Base-by-base conservation (phyloP, 768 basidiomycete species). In the Roridomyces roridus region DNA sequence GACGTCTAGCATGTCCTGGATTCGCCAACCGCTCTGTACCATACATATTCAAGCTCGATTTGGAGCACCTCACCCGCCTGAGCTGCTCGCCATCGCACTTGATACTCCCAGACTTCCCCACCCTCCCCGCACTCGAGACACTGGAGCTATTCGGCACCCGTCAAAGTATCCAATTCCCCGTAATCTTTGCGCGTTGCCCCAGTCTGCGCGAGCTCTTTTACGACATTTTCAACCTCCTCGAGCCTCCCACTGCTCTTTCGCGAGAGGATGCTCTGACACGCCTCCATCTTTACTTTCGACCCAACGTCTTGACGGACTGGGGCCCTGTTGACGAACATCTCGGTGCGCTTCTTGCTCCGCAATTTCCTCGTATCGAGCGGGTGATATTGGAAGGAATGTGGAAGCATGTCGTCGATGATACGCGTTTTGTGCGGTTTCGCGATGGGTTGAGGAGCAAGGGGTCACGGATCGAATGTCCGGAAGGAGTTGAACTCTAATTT, bases 191-290 rank as follows among this genome's bases (percentile, higher is more conserved):
- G 21, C 36, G 23, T n/a, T 59, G 29, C 15, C 59, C 59, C 5
- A 26, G 43, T 21, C 48, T 60, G 1, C 47, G 18, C 7, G 49
- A 51, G n/a, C 48, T 60, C 21, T 50, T 25, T 43, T 60, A 50
- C 45, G 53, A 55, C 29, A 43, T 51, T 1, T 21, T 17, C 41
- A 50, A 45, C 21, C 3, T 6, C 17, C 0, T 36, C 6, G 20
- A 5, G 44, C 12, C 4, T 5, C 8, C 44, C 4, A n/a, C n/a
- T 2, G 11, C 54, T 39, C 4, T 11, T 15, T 5, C 26, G 31
- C 5, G n/a, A 24, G 28, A 26, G n/a, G 31, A 34, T 15, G 31
- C 47, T 2, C 18, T 49, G 11, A 11, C 40, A 0, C 31, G n/a
- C 14, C 26, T 56, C n/a, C 46, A 42, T 1, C n/a, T 56, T 9